Percentiles rank a stretch among this genome's conserved stretches.
These are phyloP conservation scores for Salvia splendens DNA, from an alignment of 257 asterid genomes.

Conservation along the genomic window DNA sequence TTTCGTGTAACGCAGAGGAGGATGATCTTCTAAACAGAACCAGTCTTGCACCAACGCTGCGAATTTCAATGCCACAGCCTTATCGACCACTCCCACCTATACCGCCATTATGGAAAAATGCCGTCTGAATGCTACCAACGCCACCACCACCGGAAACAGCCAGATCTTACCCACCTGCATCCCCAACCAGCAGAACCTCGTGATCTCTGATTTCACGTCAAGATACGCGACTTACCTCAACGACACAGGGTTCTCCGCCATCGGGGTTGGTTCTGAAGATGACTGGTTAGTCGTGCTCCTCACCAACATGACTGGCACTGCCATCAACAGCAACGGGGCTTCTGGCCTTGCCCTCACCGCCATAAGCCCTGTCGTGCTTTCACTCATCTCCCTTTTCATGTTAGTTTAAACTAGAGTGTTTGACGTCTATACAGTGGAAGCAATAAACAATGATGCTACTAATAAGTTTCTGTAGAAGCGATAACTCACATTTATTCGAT, in stretches of 20 bases:
- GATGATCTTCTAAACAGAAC: slow-evolving; percentile 49
- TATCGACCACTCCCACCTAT: slow-evolving; percentile 51
- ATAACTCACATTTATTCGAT: background rate
- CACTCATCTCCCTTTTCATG: slow-evolving; percentile 36
- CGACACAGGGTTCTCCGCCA: slow-evolving; percentile 49
- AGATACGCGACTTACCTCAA: slow-evolving; percentile 55
- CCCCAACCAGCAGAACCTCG: slow-evolving; percentile 51
- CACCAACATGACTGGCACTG: slow-evolving; percentile 20
- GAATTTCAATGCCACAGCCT: slow-evolving; percentile 55
- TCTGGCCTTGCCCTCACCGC: slow-evolving; percentile 24
- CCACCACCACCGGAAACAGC: slow-evolving; percentile 61
- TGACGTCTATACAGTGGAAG: no score
- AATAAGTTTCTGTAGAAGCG: no score
- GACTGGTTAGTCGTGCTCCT: slow-evolving; percentile 69
- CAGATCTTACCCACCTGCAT: slow-evolving; percentile 71
- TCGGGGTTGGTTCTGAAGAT: slow-evolving; percentile 62
- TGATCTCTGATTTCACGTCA: slow-evolving; percentile 59
- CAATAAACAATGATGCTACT: no score
- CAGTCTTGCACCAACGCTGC: slow-evolving; percentile 72
- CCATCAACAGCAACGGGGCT: slow-evolving; percentile 38
- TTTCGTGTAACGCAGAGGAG: slow-evolving; percentile 46
- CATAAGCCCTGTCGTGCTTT: slow-evolving; percentile 26
- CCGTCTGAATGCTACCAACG: slow-evolving; percentile 41
- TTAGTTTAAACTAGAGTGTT: slow-evolving; percentile 28
- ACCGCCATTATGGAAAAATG: slow-evolving; percentile 55